Conservation (phyloP, 148 eudicot species). For the Cornus suecica region DNA sequence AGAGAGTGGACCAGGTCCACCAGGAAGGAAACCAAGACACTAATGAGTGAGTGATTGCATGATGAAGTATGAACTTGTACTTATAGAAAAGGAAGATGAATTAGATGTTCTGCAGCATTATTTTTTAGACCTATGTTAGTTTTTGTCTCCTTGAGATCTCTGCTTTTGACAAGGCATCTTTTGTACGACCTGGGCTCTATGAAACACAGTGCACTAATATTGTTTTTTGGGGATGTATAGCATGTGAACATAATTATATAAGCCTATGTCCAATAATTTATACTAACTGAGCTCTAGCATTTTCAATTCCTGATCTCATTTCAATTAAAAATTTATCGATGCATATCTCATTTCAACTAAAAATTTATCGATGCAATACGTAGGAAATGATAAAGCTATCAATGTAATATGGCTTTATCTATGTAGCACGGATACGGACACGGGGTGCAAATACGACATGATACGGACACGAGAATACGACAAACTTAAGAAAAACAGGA, state of each 20-base stretch:
- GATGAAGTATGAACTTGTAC: background rate
- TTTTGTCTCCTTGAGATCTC: background rate
- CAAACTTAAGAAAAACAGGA: too few relatives aligned
- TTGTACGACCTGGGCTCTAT: background rate
- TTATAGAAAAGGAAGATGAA: background rate
- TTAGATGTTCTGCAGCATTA: background rate
- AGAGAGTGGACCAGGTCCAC: too few relatives aligned
- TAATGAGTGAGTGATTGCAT: too few relatives aligned
- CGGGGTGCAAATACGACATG: too few relatives aligned
- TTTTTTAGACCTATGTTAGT: background rate
- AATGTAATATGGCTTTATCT: background rate
- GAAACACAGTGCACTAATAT: constrained; percentile 4
- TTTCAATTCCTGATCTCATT: background rate
- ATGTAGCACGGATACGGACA: too few relatives aligned
- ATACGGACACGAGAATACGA: too few relatives aligned
- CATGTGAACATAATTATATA: background rate
- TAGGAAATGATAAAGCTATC: background rate
- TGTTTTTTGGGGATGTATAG: background rate
- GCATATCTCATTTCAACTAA: background rate
- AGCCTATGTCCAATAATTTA: background rate
- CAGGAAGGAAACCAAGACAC: too few relatives aligned
- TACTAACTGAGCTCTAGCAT: background rate
- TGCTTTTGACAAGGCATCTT: background rate
- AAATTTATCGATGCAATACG: background rate
- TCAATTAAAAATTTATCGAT: too few relatives aligned